phyloP scores from a whole-genome alignment of 768 basidiomycete genomes.

The Antrodiella citrinella region DNA sequence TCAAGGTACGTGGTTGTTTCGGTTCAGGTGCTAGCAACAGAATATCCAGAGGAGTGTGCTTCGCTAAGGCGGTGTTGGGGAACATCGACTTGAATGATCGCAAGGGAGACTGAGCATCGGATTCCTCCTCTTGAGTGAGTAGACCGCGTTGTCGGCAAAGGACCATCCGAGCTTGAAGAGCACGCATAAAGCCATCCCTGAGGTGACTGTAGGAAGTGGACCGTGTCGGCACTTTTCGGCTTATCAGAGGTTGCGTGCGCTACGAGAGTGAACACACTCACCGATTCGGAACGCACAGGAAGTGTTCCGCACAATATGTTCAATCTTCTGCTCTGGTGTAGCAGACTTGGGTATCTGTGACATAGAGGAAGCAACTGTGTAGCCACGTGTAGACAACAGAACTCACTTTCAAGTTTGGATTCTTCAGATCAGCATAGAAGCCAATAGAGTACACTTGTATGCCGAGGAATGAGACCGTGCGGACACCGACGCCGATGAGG shows the following conservation, averaged over 20 bases:
- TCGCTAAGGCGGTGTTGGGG: conserved; percentile 59
- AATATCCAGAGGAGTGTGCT: conserved; percentile 62
- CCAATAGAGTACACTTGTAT: conserved; percentile 87
- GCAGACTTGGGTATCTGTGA: conserved; percentile 48
- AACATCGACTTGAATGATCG: conserved; percentile 71
- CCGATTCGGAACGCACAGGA: conserved; percentile 72
- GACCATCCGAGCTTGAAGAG: conserved; percentile 54
- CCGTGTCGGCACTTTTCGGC: conserved; percentile 62
- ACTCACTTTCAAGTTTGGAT: conserved; percentile 49
- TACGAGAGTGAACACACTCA: conserved; percentile 23
- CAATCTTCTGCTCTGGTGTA: conserved; percentile 61
- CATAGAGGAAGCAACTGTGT: not conserved
- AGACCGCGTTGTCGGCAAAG: conserved; percentile 41
- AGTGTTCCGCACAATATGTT: conserved; percentile 56
- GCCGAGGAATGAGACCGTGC: conserved; percentile 82
- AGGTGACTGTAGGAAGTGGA: conserved; percentile 72
- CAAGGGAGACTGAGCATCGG: conserved; percentile 51
- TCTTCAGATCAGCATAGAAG: conserved; percentile 80
- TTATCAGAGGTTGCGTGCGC: not conserved
- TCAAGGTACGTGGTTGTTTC: conserved; percentile 42
- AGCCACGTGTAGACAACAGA: conserved; percentile 12
- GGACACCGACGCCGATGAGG: conserved; percentile 77
- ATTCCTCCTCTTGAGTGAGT: conserved; percentile 52
- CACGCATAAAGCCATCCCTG: conserved; percentile 76
- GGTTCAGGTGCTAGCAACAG: conserved; percentile 52